These are phyloP conservation scores for Cercophora newfieldiana DNA, from an alignment of 495 filamentous ascomycete species.

Conservation along the genomic window DNA sequence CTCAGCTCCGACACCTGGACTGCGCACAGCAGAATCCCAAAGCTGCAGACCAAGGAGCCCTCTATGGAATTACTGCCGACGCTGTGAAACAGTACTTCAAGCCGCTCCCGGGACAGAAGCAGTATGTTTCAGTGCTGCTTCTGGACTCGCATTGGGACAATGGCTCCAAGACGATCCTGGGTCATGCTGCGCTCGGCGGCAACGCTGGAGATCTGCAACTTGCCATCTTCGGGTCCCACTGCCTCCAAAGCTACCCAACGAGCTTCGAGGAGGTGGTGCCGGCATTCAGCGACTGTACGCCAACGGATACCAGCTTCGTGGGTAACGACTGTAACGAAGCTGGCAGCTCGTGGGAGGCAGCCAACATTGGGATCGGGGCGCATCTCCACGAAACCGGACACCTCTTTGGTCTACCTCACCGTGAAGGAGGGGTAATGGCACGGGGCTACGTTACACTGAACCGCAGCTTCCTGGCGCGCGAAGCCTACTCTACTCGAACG, in stretches of 20 bases:
- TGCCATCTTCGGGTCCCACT: conserved; percentile 87
- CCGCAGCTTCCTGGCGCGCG: conserved; percentile 74
- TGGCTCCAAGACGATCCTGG: conserved; percentile 63
- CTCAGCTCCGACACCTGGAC: conserved; percentile 76
- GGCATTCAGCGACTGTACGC: conserved; percentile 83
- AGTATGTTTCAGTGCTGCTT: conserved; percentile 80
- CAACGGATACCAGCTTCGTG: conserved; percentile 76
- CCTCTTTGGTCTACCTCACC: conserved; percentile 83
- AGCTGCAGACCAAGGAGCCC: conserved; percentile 65
- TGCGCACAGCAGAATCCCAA: conserved; percentile 75
- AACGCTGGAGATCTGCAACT: conserved; percentile 69
- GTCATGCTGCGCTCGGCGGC: conserved; percentile 77
- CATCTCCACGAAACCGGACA: conserved; percentile 89
- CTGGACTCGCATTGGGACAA: conserved; percentile 89
- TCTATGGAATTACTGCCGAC: conserved; percentile 73
- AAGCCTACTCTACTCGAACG: conserved; percentile 81
- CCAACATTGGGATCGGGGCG: conserved; percentile 87
- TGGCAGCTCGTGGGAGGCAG: conserved; percentile 88
- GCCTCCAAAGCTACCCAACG: conserved; percentile 81
- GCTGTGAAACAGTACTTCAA: conserved; percentile 76
- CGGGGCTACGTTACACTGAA: conserved; percentile 81
- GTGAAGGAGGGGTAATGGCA: conserved; percentile 84
- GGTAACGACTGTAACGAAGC: conserved; percentile 82
- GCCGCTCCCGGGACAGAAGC: conserved; percentile 70
- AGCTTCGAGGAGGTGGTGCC: conserved; percentile 82